Base-by-base conservation (phyloP, 176 grass and related monocot species). In the Bolboschoenus planiculmis region DNA sequence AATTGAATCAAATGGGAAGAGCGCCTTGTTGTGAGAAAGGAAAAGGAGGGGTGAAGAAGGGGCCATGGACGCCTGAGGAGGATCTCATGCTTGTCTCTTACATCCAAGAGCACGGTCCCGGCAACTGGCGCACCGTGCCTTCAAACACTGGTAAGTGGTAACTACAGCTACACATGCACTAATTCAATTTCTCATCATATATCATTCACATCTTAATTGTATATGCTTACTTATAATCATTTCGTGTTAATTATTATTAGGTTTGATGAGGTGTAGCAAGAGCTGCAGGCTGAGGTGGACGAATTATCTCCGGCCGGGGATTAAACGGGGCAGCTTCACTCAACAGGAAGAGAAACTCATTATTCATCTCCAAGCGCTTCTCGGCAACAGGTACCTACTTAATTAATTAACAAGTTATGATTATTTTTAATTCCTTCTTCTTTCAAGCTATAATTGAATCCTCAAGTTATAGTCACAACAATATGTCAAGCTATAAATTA, bases 281-380 rank as follows among this genome's bases (percentile, higher is more conserved):
- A 94, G 92, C 73, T 94, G 92, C 84, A 86, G 92, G 36, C 92
- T 94, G n/a, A 86, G 92, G 46, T 94, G 92, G 92, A 94, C 92
- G 7, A 94, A 94, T 85, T 92, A 94, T 61, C 85, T 94, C 31
- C 56, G 92, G 64, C 92, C 92, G 0, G 92, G 89, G 23, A 90
- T 90, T 80, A 90, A 78, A 74, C 60, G 89, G 23, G 89, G 89
- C 7, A 87, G 87, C 83, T 90, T 90, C 89, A 85, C 36, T 3
- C 67, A 85, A 29, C 82, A 87, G 21, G 89, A 90, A 64, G 89
- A 90, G 78, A 87, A 83, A 74, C 89, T 90, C 77, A 90, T 90
- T 66, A 29, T 90, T 74, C 89, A 90, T 65, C 89, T 90, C 85
- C 89, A 90, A 86, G 83, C 85, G 0, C 85, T 90, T 58, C 89